phyloP scores from a whole-genome alignment of 768 basidiomycete genomes.

The Lyophyllum decastes region DNA sequence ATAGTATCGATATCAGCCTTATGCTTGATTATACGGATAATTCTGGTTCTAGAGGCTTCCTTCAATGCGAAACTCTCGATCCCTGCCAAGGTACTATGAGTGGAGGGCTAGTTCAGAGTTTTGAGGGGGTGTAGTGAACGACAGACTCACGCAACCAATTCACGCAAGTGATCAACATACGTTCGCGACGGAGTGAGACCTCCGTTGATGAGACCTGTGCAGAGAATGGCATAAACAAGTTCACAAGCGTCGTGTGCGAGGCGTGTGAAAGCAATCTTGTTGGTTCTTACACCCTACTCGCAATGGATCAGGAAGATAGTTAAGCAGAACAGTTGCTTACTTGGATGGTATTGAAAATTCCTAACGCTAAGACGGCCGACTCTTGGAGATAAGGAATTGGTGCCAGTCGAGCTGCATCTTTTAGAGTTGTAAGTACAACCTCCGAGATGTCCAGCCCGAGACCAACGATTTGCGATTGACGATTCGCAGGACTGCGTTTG shows the following conservation, averaged over 20 bases:
- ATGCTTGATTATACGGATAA: slow-evolving; percentile 2
- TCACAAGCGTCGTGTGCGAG: slow-evolving; percentile 11
- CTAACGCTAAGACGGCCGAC: not conserved
- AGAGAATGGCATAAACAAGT: slow-evolving; percentile 8
- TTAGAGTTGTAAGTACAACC: not conserved
- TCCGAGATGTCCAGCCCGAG: not conserved
- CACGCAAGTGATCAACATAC: not conserved
- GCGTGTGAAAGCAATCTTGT: slow-evolving; percentile 11
- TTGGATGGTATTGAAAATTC: not conserved
- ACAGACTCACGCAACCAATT: not conserved
- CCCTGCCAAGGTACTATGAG: not conserved
- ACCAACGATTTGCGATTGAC: not conserved
- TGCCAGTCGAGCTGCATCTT: slow-evolving; percentile 4
- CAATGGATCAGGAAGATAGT: not conserved
- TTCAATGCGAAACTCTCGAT: not conserved
- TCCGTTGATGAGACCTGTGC: not conserved
- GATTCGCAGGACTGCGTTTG: not conserved
- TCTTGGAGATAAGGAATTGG: slow-evolving; percentile 2
- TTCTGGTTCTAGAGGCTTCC: not conserved
- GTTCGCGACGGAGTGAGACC: not conserved
- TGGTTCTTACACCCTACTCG: slow-evolving; percentile 3
- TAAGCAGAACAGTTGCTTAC: not conserved
- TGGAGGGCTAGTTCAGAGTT: not conserved
- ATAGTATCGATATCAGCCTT: slow-evolving; percentile 5
- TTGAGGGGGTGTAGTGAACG: not conserved